phyloP scores from a whole-genome alignment of 176 grass and related monocot species.

The Hordeum marinum region DNA sequence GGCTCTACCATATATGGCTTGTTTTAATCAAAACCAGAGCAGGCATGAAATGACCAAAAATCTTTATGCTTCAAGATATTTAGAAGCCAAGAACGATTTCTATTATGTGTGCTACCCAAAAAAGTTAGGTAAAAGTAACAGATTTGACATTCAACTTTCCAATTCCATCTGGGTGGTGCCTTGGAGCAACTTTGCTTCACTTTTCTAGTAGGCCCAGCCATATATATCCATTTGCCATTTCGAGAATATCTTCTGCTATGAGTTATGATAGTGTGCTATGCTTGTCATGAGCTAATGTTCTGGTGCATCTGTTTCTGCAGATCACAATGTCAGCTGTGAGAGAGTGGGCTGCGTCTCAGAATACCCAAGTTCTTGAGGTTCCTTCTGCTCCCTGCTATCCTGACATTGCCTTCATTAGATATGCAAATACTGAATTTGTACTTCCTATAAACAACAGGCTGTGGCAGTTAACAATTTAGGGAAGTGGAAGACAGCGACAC shows the following conservation, averaged over 20 bases:
- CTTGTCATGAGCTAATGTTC: background rate
- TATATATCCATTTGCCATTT: background rate
- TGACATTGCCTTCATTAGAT: constrained; percentile 7
- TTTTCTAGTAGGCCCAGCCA: background rate
- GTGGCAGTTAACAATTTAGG: constrained; percentile 92
- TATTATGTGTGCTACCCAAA: background rate
- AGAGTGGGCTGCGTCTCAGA: constrained; percentile 97
- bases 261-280: constrained; percentile 1
- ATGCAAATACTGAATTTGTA: constrained; percentile 23
- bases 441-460: constrained; percentile 51
- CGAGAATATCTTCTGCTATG: background rate
- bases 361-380: constrained; percentile 90
- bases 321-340: constrained; percentile 99
- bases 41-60: background rate
- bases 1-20: background rate
- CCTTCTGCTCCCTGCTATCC: constrained; percentile 9
- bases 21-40: background rate
- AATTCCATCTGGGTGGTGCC: background rate
- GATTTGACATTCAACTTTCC: background rate
- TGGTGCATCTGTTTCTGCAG: constrained; percentile 33
- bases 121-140: background rate
- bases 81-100: background rate
- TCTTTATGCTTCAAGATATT: background rate
- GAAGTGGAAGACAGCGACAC: constrained; percentile 94
- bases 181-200: background rate